Base-by-base conservation (phyloP, 306 rosid species). In the Echinosophora koreensis region DNA sequence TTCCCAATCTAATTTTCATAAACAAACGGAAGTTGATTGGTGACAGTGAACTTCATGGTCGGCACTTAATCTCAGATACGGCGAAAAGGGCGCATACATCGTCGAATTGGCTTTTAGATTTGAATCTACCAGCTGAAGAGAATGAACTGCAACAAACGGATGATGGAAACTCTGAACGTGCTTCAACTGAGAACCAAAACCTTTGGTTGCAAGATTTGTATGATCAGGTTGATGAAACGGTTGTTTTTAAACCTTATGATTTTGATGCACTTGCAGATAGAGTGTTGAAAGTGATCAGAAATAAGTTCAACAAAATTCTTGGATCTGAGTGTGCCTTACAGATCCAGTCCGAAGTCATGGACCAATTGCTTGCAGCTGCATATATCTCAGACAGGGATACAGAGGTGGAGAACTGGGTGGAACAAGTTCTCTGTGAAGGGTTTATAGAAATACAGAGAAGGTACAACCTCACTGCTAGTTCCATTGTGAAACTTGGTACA, bases 81-180 rank as follows among this genome's bases (percentile, higher is more conserved):
- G 66, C 83, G 30, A 92, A 90, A 88, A 87, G 97, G 84, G 89
- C 94, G 30, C 86, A 89, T 66, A 92, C 76, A 54, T 41, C 78
- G 17, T 87, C 93, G 17, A 86, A 68, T 18, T 73, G 86, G 82
- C 75, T 49, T 67, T 85, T 92, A 75, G 98, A 95, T 84, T 90
- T 95, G 85, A 95, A 95, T 85, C 92, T 89, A 67, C 97, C 99
- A 14, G 97, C 98, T 2, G 93, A 88, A 78, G 93, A 89, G 32
- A 82, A 69, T 38, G 89, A 81, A 60, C 69, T 54, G 50, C 84
- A 77, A 37, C 85, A 83, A 35, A 51, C 52, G 4, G 84, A 78
- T 9, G 83, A 77, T 14, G 81, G 77, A 56, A 77, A 65, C 77
- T 62, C 80, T 0, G 89, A 87, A 73, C 70, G 81, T 38, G 90